A percentile compares a stretch with the other conserved stretches of the same genome.
phyloP scores from a whole-genome alignment of 129 eudicot species.

The Tagetes erecta region DNA sequence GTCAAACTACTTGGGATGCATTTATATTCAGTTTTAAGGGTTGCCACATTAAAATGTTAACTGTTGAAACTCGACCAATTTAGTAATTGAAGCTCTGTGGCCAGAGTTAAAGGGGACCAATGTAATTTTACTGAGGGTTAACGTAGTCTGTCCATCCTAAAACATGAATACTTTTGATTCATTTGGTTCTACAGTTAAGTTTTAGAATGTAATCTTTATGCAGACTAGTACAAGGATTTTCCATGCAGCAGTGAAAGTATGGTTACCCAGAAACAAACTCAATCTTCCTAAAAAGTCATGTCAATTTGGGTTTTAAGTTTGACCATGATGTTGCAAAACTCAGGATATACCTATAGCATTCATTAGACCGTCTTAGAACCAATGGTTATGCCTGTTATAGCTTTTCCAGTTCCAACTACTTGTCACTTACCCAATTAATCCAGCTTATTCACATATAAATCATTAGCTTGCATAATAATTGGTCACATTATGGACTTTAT shows the following conservation, averaged over 20 bases:
- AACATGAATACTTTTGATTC: neutral
- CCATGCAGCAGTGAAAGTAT: neutral
- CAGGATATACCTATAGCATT: conserved; percentile 1
- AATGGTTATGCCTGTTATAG: conserved; percentile 1
- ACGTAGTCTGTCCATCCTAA: neutral
- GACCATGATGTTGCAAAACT: conserved; percentile 9
- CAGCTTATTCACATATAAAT: conserved; percentile 6
- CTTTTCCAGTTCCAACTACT: neutral
- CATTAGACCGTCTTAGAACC: conserved; percentile 3
- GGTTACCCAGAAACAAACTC: conserved; percentile 5
- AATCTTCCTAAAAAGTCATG: neutral
- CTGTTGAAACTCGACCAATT: neutral
- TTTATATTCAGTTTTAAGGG: neutral
- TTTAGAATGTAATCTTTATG: conserved; percentile 5
- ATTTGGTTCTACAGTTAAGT: neutral
- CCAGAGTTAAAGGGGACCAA: neutral
- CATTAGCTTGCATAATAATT: conserved; percentile 6
- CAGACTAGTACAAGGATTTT: neutral
- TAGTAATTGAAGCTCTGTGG: neutral
- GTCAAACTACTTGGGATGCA: neutral
- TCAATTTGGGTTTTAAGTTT: neutral
- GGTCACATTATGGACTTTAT: neutral
- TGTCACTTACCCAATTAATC: neutral
- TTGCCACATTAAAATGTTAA: neutral
- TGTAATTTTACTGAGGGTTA: neutral